phyloP scores from a whole-genome alignment of 163 green algal genomes.

The Scenedesmus sp. region DNA sequence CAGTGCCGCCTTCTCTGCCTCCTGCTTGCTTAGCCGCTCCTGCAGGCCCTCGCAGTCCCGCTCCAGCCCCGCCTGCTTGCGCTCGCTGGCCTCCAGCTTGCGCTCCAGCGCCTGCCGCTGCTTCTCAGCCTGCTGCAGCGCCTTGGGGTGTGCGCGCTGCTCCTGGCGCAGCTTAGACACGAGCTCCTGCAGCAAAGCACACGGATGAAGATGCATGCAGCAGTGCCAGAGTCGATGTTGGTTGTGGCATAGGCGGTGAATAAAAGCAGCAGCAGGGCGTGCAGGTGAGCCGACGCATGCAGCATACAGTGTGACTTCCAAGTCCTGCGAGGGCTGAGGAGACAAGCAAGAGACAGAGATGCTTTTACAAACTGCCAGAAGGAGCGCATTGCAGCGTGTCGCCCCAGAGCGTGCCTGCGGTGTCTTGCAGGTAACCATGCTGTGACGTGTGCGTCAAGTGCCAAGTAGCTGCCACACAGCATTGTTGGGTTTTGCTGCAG shows the following conservation, averaged over 20 bases:
- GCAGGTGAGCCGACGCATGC: not conserved
- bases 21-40: constrained; percentile 33
- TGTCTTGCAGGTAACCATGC: too few species aligned
- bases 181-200: constrained; percentile 15
- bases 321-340: not conserved
- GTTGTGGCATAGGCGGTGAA: too few species aligned
- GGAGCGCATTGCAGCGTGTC: too few species aligned
- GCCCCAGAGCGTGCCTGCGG: too few species aligned
- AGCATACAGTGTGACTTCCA: too few species aligned
- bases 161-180: constrained; percentile 29
- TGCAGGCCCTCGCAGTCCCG: constrained; percentile 41
- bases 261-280: too few species aligned
- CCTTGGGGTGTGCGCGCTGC: constrained; percentile 28
- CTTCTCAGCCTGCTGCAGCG: constrained; percentile 32
- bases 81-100: constrained; percentile 26
- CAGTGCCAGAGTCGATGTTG: too few species aligned
- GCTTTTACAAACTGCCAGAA: not conserved
- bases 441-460: too few species aligned
- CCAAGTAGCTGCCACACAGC: too few species aligned
- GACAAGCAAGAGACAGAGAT: not conserved
- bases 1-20: constrained; percentile 40
- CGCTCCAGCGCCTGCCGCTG: constrained; percentile 27
- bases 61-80: constrained; percentile 19
- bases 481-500: too few species aligned
- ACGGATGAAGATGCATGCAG: not conserved